Conservation (phyloP, 306 rosid species). For the Cotoneaster glaucophyllus region DNA sequence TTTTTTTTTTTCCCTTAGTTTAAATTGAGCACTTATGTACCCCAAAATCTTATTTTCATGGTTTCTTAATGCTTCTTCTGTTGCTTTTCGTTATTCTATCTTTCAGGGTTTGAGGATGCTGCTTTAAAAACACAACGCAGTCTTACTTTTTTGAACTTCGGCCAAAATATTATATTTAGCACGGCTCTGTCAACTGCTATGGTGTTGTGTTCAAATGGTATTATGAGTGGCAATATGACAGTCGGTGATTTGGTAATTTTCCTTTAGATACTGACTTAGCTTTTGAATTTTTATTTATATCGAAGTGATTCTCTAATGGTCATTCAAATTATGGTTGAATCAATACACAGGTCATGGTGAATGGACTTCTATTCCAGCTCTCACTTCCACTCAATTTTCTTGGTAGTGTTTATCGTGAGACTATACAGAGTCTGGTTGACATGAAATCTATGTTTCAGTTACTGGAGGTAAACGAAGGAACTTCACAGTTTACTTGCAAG, state of each 20-base stretch:
- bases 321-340: constrained; percentile 10
- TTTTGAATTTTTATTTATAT: neutral
- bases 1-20: neutral
- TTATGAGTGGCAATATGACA: constrained; percentile 74
- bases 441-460: constrained; percentile 97
- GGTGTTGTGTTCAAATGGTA: constrained; percentile 91
- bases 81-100: constrained; percentile 21
- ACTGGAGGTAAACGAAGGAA: constrained; percentile 66
- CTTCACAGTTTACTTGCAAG: constrained; percentile 12
- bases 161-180: constrained; percentile 91
- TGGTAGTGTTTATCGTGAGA: constrained; percentile 97
- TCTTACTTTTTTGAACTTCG: constrained; percentile 82
- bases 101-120: constrained; percentile 85
- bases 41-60: neutral
- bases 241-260: constrained; percentile 90
- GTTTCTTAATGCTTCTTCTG: constrained; percentile 16
- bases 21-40: neutral
- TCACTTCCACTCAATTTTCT: constrained; percentile 97
- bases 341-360: constrained; percentile 83
- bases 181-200: constrained; percentile 92
- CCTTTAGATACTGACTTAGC: constrained; percentile 3
- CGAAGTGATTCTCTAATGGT: constrained; percentile 7
- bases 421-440: constrained; percentile 92
- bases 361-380: constrained; percentile 96
- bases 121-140: constrained; percentile 92